Evolutionary conservation across 2,329 filamentous ascomycete species (phyloP).

Genomic region (Hypoxylon sp.): DNA sequence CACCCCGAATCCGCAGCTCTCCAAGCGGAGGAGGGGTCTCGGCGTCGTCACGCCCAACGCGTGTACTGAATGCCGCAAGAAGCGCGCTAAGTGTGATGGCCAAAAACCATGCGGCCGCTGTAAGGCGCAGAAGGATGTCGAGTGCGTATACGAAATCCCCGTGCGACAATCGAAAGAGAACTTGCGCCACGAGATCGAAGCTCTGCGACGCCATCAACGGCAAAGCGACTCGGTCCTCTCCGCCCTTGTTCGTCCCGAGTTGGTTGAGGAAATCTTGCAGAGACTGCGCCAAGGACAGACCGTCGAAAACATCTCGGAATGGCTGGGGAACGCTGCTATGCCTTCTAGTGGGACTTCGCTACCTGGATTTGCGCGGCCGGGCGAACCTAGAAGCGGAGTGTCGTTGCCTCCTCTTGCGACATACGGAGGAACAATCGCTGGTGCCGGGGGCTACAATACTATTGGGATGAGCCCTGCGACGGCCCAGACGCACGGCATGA

Average conservation of each 20-base stretch:
- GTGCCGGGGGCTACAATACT: slow-evolving; percentile 44
- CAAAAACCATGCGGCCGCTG: slow-evolving; percentile 68
- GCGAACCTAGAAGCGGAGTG: slow-evolving; percentile 46
- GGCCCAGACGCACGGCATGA: slow-evolving; percentile 50
- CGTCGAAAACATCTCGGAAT: slow-evolving; percentile 68
- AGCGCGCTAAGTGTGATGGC: slow-evolving; percentile 74
- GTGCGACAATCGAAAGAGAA: slow-evolving; percentile 74
- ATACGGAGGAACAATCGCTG: slow-evolving; percentile 38
- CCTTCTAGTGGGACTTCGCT: slow-evolving; percentile 51
- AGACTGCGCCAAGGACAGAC: slow-evolving; percentile 66
- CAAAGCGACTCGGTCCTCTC: slow-evolving; percentile 67
- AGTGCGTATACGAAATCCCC: slow-evolving; percentile 72
- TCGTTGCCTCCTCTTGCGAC: slow-evolving; percentile 49
- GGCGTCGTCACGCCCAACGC: slow-evolving; percentile 71
- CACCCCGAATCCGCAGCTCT: slow-evolving; percentile 51
- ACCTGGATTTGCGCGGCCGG: slow-evolving; percentile 48
- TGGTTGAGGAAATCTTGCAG: slow-evolving; percentile 67
- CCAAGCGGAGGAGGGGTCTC: slow-evolving; percentile 66
- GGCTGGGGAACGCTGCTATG: slow-evolving; percentile 56
- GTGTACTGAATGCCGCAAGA: slow-evolving; percentile 72
- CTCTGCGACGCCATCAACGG: slow-evolving; percentile 65
- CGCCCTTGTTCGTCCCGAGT: slow-evolving; percentile 64
- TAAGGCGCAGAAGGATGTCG: slow-evolving; percentile 64
- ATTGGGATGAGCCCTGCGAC: slow-evolving; percentile 53
- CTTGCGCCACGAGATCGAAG: slow-evolving; percentile 70